These are phyloP conservation scores for Cercospora beticola DNA, from an alignment of 2,329 filamentous ascomycete species.

Conservation along the genomic window DNA sequence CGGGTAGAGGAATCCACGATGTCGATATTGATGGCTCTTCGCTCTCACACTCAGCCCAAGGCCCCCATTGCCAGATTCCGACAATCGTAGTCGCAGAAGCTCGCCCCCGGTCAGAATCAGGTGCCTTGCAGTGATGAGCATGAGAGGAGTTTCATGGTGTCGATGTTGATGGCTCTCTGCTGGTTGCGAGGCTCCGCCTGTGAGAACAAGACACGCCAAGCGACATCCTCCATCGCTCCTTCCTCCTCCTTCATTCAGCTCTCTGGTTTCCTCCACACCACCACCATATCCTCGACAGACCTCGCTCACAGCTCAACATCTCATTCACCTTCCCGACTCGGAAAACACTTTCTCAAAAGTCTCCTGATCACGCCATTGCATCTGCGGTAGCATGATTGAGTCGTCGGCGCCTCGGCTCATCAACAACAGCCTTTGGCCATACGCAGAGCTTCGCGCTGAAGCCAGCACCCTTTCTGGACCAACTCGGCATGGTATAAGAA, in stretches of 20 bases:
- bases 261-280: background rate
- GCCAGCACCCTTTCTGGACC: background rate
- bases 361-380: background rate
- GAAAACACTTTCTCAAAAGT: background rate
- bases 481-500: background rate
- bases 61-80: background rate
- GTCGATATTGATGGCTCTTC: too few relatives aligned
- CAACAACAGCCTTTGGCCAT: background rate
- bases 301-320: background rate
- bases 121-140: background rate
- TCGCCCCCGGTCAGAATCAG: background rate
- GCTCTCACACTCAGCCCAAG: background rate
- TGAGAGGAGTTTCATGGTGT: background rate
- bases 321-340: background rate
- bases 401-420: background rate
- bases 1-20: background rate
- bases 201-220: background rate
- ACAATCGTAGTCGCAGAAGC: background rate
- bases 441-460: background rate
- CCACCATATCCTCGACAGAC: background rate
- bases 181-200: too few relatives aligned
- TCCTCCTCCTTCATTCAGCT: background rate
- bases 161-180: background rate
- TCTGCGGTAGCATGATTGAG: background rate
- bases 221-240: background rate